A percentile compares a stretch with the other conserved stretches of the same genome.
Conservation (phyloP, 495 filamentous ascomycete genomes). For the Hyaloscypha finlandica region DNA sequence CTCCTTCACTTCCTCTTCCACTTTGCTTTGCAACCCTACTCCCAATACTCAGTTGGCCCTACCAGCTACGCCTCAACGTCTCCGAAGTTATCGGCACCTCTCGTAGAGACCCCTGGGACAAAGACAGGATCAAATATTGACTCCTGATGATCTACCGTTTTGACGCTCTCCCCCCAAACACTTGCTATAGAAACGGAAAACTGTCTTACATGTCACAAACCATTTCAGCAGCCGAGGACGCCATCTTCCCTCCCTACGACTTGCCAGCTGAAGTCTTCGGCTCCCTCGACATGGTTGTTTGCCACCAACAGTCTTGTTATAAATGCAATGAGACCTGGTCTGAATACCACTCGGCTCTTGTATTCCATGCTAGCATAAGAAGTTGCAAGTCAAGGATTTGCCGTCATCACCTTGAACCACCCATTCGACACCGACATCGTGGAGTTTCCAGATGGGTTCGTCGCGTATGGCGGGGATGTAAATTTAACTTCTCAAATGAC, state of each 20-base stretch:
- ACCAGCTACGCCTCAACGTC: constrained; percentile 29
- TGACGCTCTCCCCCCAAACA: constrained; percentile 33
- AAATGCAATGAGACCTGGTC: constrained; percentile 10
- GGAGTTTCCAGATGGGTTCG: constrained; percentile 1
- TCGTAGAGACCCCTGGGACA: constrained; percentile 37
- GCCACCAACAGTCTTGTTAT: background rate
- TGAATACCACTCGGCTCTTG: background rate
- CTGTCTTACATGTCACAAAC: constrained; percentile 18
- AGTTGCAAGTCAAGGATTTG: background rate
- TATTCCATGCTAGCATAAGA: background rate
- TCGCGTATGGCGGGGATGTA: constrained; percentile 11
- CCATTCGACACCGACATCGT: background rate
- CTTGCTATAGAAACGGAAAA: constrained; percentile 13
- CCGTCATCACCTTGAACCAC: background rate
- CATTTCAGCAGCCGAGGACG: constrained; percentile 10
- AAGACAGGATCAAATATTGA: constrained; percentile 33
- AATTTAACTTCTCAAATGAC: constrained; percentile 10
- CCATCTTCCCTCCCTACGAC: constrained; percentile 12
- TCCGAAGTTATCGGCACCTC: constrained; percentile 37
- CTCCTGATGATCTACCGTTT: constrained; percentile 41
- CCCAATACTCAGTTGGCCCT: constrained; percentile 29
- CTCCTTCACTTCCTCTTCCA: background rate
- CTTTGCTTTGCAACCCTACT: constrained; percentile 4
- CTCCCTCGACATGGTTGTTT: constrained; percentile 7
- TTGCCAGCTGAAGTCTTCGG: constrained; percentile 6